Base-by-base conservation (phyloP, 345 rosid species). In the Streptanthus diversifolius region DNA sequence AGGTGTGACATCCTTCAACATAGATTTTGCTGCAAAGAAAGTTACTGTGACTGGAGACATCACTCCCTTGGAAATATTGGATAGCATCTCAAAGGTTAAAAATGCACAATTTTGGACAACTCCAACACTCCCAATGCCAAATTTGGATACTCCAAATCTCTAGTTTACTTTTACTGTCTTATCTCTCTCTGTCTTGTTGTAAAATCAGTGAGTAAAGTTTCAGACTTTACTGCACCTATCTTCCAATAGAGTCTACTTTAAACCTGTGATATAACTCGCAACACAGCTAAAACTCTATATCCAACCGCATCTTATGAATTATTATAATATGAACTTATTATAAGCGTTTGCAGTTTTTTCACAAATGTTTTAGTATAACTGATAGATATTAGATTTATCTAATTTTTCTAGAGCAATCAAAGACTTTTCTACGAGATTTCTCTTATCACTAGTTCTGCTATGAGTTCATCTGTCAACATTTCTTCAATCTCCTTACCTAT, bases 401-500 rank as follows among this genome's bases (percentile, higher is more conserved):
- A 37, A 75, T 47, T 77, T 75, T 0, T 66, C 83, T 66, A 72
- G 11, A 43, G 55, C 19, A 66, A 67, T 17, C 45, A 17, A 48
- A 59, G 4, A n/a, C 22, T 40, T 40, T 15, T 63, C 30, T 65
- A 65, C 12, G 15, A 44, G 5, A 40, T 14, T 47, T 47, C 56
- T 12, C 32, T 49, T 60, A 60, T 10, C 49, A 77, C 74, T 56
- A 81, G 51, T 80, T 89, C 92, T 66, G 67, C 82, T n/a, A 84
- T 77, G 59, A 91, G 47, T 55, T 84, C 92, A 67, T 84, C 80
- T 52, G 85, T 80, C 78, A 92, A 43, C 68, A 76, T 22, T 63
- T 53, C 72, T 84, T 84, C 97, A 1, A 87, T 81, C 37, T 89
- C 90, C 76, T 79, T 82, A 62, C 96, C 88, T 18, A 92, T 79